These are phyloP conservation scores for Parathielavia hyrcaniae DNA, from an alignment of 495 filamentous ascomycete species.

Conservation along the genomic window DNA sequence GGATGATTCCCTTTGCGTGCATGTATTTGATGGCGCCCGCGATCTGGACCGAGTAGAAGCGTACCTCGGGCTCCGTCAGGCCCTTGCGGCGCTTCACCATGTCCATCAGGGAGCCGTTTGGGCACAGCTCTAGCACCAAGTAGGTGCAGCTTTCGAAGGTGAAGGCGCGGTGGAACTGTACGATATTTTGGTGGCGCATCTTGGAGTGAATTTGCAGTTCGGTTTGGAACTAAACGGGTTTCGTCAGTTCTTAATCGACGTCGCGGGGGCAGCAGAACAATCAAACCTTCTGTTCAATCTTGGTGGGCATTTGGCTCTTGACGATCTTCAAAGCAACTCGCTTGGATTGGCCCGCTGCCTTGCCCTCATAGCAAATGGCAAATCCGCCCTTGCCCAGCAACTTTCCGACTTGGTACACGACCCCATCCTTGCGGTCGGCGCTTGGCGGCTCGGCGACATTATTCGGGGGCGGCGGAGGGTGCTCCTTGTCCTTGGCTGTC, in stretches of 20 bases:
- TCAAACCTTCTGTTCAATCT: constrained; percentile 78
- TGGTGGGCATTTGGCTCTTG: constrained; percentile 75
- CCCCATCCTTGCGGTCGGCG: constrained; percentile 56
- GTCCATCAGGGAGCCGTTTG: constrained; percentile 96
- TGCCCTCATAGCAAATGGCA: constrained; percentile 80
- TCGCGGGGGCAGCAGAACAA: not conserved
- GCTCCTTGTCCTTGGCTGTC: constrained; percentile 56
- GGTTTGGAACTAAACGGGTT: constrained; percentile 72
- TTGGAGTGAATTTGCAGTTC: constrained; percentile 98
- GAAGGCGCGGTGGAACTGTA: constrained; percentile 91
- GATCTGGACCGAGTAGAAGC: constrained; percentile 88
- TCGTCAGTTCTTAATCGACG: constrained; percentile 34
- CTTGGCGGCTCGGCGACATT: constrained; percentile 66
- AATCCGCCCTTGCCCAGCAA: constrained; percentile 92
- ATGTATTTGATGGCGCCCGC: constrained; percentile 96
- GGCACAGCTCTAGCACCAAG: constrained; percentile 87
- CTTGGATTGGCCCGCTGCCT: constrained; percentile 56
- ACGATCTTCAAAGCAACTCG: constrained; percentile 86
- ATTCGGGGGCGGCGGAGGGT: constrained; percentile 69
- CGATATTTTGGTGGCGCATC: constrained; percentile 89
- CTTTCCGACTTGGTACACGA: constrained; percentile 74
- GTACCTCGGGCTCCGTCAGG: constrained; percentile 82
- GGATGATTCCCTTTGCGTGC: constrained; percentile 88
- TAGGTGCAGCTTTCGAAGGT: constrained; percentile 83
- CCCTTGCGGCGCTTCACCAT: constrained; percentile 87